phyloP scores from a whole-genome alignment of 2,329 filamentous ascomycete genomes.

The Sodiomyces alkalinus region DNA sequence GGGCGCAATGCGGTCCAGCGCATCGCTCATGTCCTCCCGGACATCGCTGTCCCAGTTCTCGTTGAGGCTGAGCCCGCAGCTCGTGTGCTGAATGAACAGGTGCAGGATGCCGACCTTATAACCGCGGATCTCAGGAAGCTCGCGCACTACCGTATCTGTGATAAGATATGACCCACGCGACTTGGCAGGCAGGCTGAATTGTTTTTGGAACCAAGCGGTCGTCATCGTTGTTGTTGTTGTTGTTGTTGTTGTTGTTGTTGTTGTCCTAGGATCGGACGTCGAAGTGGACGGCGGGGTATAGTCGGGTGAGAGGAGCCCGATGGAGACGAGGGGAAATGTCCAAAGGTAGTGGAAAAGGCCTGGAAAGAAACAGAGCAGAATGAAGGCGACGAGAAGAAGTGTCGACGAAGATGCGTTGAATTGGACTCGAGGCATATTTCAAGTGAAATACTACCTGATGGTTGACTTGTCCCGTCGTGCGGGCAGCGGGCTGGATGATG shows the following conservation, averaged over 20 bases:
- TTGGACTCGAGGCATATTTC: too few species aligned
- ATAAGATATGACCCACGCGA: constrained; percentile 80
- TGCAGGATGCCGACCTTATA: constrained; percentile 82
- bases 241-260: constrained; percentile 12
- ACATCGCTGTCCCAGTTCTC: constrained; percentile 84
- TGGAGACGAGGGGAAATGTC: constrained; percentile 28
- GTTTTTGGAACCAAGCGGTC: constrained; percentile 71
- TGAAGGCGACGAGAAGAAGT: constrained; percentile 30
- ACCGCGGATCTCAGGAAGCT: constrained; percentile 62
- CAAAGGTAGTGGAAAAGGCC: constrained; percentile 34
- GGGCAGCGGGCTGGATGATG: constrained; percentile 10
- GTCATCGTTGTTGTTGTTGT: constrained; percentile 25
- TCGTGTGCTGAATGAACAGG: constrained; percentile 91
- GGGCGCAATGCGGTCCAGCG: constrained; percentile 78
- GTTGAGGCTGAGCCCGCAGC: constrained; percentile 78
- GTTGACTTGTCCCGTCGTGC: constrained; percentile 7
- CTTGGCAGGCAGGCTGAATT: constrained; percentile 61
- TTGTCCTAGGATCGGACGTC: too few species aligned
- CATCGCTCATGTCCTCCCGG: constrained; percentile 85
- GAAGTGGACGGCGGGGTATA: constrained; percentile 10
- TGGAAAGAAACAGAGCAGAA: constrained; percentile 37
- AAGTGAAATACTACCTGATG: too few species aligned
- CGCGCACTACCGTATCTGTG: constrained; percentile 55
- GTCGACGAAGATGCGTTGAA: too few species aligned
- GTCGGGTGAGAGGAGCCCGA: constrained; percentile 15